phyloP scores from a whole-genome alignment of 495 filamentous ascomycete species.

The Penicillium taxi region DNA sequence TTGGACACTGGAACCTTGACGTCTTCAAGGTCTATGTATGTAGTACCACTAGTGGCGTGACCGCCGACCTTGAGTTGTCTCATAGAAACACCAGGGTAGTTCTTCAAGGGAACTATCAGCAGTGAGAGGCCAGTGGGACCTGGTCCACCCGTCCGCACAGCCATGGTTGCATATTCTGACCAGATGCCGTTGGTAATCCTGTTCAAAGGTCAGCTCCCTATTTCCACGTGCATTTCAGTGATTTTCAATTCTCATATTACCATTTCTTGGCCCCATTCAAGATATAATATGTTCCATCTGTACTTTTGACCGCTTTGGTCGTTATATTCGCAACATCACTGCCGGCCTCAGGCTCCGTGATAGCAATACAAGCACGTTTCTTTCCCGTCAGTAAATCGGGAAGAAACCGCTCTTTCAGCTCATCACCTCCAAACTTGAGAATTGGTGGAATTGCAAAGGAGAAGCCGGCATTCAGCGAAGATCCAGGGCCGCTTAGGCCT shows the following conservation, averaged over 20 bases:
- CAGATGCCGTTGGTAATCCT: conserved; percentile 74
- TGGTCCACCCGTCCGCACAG: conserved; percentile 67
- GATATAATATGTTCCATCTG: conserved; percentile 59
- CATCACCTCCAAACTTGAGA: conserved; percentile 53
- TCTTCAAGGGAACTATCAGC: conserved; percentile 58
- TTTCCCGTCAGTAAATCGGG: conserved; percentile 59
- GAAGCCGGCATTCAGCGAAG: conserved; percentile 57
- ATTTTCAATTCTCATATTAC: conserved; percentile 25
- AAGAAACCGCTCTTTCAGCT: conserved; percentile 55
- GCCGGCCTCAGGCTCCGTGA: conserved; percentile 68
- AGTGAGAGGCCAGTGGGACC: conserved; percentile 54
- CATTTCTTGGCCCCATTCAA: conserved; percentile 77
- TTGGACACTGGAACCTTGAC: conserved; percentile 61
- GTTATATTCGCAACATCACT: conserved; percentile 64
- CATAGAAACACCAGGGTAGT: conserved; percentile 55
- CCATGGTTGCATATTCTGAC: conserved; percentile 64
- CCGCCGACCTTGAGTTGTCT: conserved; percentile 55
- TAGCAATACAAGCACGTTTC: conserved; percentile 64
- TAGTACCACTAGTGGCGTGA: conserved; percentile 56
- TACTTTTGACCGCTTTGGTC: conserved; percentile 56
- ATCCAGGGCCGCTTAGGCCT: conserved; percentile 53
- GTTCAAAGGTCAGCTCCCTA: not conserved
- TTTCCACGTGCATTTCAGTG: not conserved
- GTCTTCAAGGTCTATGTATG: conserved; percentile 69
- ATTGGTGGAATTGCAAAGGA: conserved; percentile 65